These are phyloP conservation scores for Malus hybrid DNA, from an alignment of 331 rosid species.

Conservation along the genomic window DNA sequence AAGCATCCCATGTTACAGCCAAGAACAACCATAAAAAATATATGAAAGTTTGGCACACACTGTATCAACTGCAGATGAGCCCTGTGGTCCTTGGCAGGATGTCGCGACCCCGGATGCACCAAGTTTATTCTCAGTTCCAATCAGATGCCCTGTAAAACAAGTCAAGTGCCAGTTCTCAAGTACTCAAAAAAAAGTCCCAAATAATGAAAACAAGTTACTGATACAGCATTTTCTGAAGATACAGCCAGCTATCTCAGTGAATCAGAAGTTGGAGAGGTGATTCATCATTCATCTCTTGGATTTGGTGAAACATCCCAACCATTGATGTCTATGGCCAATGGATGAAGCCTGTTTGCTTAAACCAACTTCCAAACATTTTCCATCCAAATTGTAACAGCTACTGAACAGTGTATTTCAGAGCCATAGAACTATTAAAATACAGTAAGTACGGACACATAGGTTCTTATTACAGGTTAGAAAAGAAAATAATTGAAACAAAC, in stretches of 20 bases:
- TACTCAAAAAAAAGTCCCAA: neutral
- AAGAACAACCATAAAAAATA: neutral
- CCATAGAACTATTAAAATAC: neutral
- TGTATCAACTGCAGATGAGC: constrained; percentile 32
- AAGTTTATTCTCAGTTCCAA: constrained; percentile 29
- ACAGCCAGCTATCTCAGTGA: constrained; percentile 20
- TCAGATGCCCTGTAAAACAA: constrained; percentile 28
- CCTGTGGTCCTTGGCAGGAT: constrained; percentile 19
- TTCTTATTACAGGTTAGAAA: neutral
- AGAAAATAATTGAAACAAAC: neutral
- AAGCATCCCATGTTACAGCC: neutral
- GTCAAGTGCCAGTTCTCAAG: neutral
- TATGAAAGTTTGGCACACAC: constrained; percentile 14
- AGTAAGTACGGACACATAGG: neutral
- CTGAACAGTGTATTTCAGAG: constrained; percentile 8
- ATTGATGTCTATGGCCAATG: constrained; percentile 20
- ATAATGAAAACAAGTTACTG: neutral
- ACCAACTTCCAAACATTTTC: constrained; percentile 14
- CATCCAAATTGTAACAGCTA: constrained; percentile 17
- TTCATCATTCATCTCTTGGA: constrained; percentile 26
- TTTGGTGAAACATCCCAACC: constrained; percentile 22
- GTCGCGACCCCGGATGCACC: constrained; percentile 36
- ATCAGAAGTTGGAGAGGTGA: constrained; percentile 22
- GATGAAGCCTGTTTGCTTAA: constrained; percentile 23
- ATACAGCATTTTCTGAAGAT: constrained; percentile 31